A percentile compares a stretch with the other conserved stretches of the same genome.
phyloP scores from a whole-genome alignment of 208 protist genomes.

The Crithidia mellificae region DNA sequence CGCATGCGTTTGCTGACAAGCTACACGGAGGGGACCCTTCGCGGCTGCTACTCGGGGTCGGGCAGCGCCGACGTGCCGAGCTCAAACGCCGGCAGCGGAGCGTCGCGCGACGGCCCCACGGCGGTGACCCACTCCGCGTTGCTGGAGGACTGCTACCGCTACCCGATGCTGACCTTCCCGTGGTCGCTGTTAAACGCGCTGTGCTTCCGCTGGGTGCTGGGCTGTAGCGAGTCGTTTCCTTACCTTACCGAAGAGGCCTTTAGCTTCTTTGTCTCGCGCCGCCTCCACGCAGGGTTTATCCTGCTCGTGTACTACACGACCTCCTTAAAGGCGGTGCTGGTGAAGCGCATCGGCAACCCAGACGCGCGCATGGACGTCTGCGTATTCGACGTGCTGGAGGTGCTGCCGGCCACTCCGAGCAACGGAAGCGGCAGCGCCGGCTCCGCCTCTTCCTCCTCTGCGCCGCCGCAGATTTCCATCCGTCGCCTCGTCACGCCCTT shows the following conservation, averaged over 20 bases:
- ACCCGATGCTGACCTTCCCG: constrained; percentile 36
- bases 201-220: constrained; percentile 61
- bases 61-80: too few relatives aligned
- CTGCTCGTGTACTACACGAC: constrained; percentile 52
- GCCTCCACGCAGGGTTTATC: constrained; percentile 51
- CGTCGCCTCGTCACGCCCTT: constrained; percentile 41
- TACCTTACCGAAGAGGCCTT: constrained; percentile 52
- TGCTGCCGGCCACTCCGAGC: neutral
- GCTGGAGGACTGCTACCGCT: constrained; percentile 11
- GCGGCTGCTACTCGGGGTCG: neutral
- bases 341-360: constrained; percentile 17
- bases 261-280: constrained; percentile 55
- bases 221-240: constrained; percentile 41
- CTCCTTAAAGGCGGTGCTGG: constrained; percentile 48
- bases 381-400: constrained; percentile 60
- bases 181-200: constrained; percentile 55
- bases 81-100: too few relatives aligned
- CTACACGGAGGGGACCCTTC: constrained; percentile 35
- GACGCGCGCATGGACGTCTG: constrained; percentile 20
- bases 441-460: too few relatives aligned
- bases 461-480: constrained; percentile 30
- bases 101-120: neutral
- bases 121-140: neutral
- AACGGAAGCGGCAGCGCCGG: neutral
- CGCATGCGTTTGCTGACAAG: constrained; percentile 39